Conservation (phyloP, 257 asterid genomes). For the Solanum gracilifrons region DNA sequence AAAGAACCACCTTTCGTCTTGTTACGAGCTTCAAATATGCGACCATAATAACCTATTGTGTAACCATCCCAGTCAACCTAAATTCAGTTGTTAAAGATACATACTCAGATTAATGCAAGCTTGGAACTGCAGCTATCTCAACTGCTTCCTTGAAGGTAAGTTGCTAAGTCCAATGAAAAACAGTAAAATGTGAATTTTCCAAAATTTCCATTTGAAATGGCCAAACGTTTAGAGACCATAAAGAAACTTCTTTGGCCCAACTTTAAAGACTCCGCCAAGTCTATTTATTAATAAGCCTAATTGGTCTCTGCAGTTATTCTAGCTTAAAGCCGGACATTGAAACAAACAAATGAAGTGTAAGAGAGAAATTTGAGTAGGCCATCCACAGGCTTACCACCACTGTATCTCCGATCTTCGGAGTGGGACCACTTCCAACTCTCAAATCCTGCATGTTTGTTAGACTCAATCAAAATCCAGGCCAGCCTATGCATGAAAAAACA, state of each 20-base stretch:
- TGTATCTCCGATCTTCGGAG: constrained; percentile 64
- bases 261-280: background rate
- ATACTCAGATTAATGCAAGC: background rate
- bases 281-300: background rate
- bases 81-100: constrained; percentile 7
- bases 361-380: background rate
- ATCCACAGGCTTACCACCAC: constrained; percentile 60
- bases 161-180: background rate
- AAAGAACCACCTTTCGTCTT: constrained; percentile 97
- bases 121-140: background rate
- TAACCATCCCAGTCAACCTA: constrained; percentile 99
- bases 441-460: constrained; percentile 57
- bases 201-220: background rate
- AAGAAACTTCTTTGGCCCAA: background rate
- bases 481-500: constrained; percentile 4
- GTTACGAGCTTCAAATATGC: constrained; percentile 98
- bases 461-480: constrained; percentile 6
- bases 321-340: background rate
- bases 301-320: background rate
- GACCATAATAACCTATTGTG: constrained; percentile 96
- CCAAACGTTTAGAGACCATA: background rate
- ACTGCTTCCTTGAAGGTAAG: background rate
- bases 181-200: background rate
- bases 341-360: background rate
- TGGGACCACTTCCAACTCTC: constrained; percentile 73